Conservation (phyloP, 768 basidiomycete genomes). For the Porpolomopsis calyptriformis region DNA sequence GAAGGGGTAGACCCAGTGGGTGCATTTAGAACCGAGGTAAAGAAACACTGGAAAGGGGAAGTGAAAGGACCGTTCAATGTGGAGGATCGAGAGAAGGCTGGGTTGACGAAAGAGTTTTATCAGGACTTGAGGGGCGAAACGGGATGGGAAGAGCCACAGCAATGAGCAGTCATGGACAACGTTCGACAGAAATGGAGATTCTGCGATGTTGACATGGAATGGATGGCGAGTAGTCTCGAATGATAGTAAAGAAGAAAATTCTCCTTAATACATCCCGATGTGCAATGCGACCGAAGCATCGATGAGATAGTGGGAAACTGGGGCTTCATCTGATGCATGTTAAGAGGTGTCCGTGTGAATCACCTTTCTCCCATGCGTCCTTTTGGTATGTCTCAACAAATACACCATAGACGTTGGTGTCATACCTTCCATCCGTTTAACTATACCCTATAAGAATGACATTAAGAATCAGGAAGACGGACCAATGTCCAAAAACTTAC, state of each 20-base stretch:
- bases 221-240: no score
- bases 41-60: slow-evolving; percentile 57
- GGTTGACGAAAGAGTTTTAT: slow-evolving; percentile 63
- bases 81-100: slow-evolving; percentile 61
- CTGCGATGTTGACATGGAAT: no score
- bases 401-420: slow-evolving; percentile 68
- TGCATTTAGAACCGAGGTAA: slow-evolving; percentile 64
- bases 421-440: slow-evolving; percentile 89
- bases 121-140: slow-evolving; percentile 58
- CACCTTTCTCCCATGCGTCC: slow-evolving; percentile 16
- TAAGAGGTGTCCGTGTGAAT: no score
- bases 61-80: slow-evolving; percentile 79
- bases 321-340: no score
- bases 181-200: no score
- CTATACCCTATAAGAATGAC: slow-evolving; percentile 54
- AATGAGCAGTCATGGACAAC: no score
- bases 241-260: no score
- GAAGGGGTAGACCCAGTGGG: slow-evolving; percentile 41
- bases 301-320: no score
- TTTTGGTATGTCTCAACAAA: slow-evolving; percentile 54
- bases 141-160: slow-evolving; percentile 18
- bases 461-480: neutral
- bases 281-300: no score
- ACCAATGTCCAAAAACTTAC: slow-evolving; percentile 30
- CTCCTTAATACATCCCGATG: no score